Evolutionary conservation across 768 basidiomycete species (phyloP).

Genomic region (Suillus spraguei): DNA sequence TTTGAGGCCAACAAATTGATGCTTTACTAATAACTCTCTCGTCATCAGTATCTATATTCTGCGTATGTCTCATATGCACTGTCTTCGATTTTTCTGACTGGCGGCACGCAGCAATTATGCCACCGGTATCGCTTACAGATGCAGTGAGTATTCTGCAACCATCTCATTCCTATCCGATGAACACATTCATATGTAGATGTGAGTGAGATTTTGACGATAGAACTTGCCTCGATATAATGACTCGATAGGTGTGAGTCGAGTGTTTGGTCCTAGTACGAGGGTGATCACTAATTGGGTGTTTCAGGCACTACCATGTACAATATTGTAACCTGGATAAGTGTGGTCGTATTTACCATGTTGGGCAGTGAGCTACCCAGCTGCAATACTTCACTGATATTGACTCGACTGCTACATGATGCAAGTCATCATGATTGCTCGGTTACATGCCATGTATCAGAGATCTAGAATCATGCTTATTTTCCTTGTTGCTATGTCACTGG

Average conservation of each 20-base stretch:
- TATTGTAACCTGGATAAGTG: too few relatives aligned
- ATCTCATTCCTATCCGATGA: neutral
- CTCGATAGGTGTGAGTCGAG: too few relatives aligned
- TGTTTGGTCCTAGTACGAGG: too few relatives aligned
- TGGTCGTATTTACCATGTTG: too few relatives aligned
- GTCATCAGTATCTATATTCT: neutral
- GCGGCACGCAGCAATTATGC: neutral
- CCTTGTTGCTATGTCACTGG: neutral
- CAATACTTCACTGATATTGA: too few relatives aligned
- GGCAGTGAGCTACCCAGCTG: too few relatives aligned
- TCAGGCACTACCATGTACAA: too few relatives aligned
- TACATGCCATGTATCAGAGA: neutral
- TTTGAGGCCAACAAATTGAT: neutral
- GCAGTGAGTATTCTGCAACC: neutral
- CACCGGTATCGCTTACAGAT: neutral
- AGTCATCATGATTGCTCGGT: neutral
- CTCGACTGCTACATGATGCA: too few relatives aligned
- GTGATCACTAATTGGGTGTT: too few relatives aligned
- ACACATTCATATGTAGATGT: neutral
- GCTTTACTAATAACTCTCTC: neutral
- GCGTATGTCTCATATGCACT: neutral
- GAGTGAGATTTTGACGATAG: too few relatives aligned
- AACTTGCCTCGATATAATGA: too few relatives aligned
- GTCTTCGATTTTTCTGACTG: neutral
- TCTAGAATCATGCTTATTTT: neutral